These are phyloP conservation scores for Rhodotorula kratochvilovae DNA, from an alignment of 768 basidiomycete species.

Conservation along the genomic window DNA sequence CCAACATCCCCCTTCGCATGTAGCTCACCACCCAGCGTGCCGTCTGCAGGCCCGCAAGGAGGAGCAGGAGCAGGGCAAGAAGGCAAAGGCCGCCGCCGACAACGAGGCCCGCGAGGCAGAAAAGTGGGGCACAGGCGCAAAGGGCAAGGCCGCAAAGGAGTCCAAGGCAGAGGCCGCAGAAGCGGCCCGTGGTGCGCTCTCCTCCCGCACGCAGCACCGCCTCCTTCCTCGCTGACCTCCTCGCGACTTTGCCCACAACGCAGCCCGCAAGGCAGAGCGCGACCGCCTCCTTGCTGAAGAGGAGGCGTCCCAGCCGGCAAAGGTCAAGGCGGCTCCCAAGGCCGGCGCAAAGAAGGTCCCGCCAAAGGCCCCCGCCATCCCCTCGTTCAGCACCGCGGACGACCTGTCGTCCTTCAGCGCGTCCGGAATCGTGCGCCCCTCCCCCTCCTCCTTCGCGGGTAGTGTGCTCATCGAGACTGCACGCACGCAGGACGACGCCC, in stretches of 20 bases:
- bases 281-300: constrained; percentile 43
- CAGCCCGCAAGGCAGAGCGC: constrained; percentile 38
- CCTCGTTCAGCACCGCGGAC: constrained; percentile 31
- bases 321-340: constrained; percentile 40
- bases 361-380: constrained; percentile 38
- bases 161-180: constrained; percentile 32
- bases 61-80: constrained; percentile 17
- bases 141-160: constrained; percentile 30
- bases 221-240: not conserved
- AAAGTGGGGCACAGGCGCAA: constrained; percentile 41
- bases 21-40: too few species aligned
- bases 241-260: not conserved
- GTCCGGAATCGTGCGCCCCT: constrained; percentile 26
- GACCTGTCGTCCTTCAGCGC: constrained; percentile 15
- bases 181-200: constrained; percentile 1
- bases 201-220: not conserved
- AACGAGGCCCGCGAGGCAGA: constrained; percentile 35
- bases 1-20: too few species aligned
- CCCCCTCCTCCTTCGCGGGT: not conserved
- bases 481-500: constrained; percentile 40
- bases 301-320: constrained; percentile 37
- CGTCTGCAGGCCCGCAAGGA: constrained; percentile 14
- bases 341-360: constrained; percentile 40
- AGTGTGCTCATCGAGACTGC: not conserved
- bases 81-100: not conserved